Percentiles rank a stretch among this genome's conserved stretches.
These are phyloP conservation scores for Lenzites betulinus DNA, from an alignment of 768 basidiomycete genomes.

Conservation along the genomic window DNA sequence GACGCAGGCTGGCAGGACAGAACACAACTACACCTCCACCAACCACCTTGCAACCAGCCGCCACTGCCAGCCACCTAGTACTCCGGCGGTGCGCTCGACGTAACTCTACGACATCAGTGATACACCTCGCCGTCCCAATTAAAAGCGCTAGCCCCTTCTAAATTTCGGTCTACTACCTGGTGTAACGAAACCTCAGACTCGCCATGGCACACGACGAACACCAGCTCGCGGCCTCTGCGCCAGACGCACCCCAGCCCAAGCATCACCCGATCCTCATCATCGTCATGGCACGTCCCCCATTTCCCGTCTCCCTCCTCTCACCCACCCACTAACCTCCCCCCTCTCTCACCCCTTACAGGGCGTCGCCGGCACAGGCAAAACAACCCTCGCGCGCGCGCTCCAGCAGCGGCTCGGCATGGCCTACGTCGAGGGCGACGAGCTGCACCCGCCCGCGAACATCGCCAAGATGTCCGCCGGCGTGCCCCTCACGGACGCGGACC, in stretches of 20 bases:
- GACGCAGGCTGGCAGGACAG: no score
- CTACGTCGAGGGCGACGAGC: constrained; percentile 87
- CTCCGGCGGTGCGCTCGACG: no score
- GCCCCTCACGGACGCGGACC: constrained; percentile 80
- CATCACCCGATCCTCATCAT: constrained; percentile 40
- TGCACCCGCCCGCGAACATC: constrained; percentile 81
- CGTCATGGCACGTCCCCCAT: constrained; percentile 51
- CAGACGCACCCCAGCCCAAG: constrained; percentile 8
- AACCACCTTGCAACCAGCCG: no score
- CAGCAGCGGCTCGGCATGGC: constrained; percentile 54
- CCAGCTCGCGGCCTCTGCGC: not conserved
- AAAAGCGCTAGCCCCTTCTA: no score
- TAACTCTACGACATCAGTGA: no score
- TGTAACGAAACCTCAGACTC: not conserved
- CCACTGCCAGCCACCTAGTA: no score
- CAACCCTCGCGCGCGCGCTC: constrained; percentile 30
- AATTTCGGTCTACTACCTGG: no score
- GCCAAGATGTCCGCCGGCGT: constrained; percentile 83
- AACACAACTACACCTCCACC: no score
- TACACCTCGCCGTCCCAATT: no score
- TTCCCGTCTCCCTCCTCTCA: no score
- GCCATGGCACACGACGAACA: not conserved
- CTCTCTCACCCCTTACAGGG: constrained; percentile 23
- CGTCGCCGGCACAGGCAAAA: constrained; percentile 34
- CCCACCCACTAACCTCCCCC: not conserved